Evolutionary conservation across 2,329 filamentous ascomycete species (phyloP).

Genomic region (Penicillium decumbens): DNA sequence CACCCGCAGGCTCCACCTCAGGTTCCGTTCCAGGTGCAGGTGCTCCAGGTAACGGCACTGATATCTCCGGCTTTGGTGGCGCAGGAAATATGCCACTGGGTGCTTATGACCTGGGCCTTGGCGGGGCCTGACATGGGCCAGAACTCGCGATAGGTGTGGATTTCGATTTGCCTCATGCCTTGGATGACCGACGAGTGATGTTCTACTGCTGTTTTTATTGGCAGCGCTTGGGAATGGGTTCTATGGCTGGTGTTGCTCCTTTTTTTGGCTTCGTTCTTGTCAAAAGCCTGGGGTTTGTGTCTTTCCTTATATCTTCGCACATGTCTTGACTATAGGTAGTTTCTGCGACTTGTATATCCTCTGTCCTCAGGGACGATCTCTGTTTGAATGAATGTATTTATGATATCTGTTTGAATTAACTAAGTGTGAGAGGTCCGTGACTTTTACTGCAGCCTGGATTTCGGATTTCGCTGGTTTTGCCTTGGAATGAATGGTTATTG

Average conservation of each 20-base stretch:
- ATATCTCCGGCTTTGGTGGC: conserved; percentile 22
- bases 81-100: conserved; percentile 23
- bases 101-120: conserved; percentile 27
- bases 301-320: not conserved
- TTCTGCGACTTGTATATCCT: not conserved
- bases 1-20: conserved; percentile 5
- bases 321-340: not conserved
- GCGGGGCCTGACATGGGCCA: conserved; percentile 18
- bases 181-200: conserved; percentile 14
- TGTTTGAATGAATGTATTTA: no score
- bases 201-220: conserved; percentile 9
- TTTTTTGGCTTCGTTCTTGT: not conserved
- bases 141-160: conserved; percentile 2
- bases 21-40: conserved; percentile 10
- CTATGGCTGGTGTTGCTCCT: conserved; percentile 2
- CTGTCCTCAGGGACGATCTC: not conserved
- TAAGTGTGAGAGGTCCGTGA: no score
- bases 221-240: conserved; percentile 1
- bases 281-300: conserved; percentile 7
- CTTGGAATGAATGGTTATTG: no score
- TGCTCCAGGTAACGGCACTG: conserved; percentile 10
- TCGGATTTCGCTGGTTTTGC: no score
- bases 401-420: not conserved
- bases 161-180: not conserved
- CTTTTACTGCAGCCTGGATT: not conserved